Conservation (phyloP, 495 filamentous ascomycete genomes). For the Annulohypoxylon nitens region DNA sequence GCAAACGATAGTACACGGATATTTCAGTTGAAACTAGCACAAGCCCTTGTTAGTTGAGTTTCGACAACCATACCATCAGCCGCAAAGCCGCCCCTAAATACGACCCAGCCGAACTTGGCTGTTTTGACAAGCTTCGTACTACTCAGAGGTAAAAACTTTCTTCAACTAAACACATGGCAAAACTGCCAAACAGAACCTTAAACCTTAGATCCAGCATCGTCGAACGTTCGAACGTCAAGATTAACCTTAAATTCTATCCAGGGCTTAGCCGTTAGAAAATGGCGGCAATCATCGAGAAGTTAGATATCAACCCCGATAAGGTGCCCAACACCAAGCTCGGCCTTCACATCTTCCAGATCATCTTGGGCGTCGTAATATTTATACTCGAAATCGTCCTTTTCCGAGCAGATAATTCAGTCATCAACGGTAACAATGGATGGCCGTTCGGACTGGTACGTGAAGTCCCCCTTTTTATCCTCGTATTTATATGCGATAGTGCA, state of each 20-base stretch:
- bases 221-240: neutral
- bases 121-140: slow-evolving; percentile 43
- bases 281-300: slow-evolving; percentile 53
- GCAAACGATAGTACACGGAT: neutral
- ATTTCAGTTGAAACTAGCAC: slow-evolving; percentile 30
- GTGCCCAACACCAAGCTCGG: slow-evolving; percentile 69
- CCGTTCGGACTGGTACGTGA: slow-evolving; percentile 80
- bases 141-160: slow-evolving; percentile 31
- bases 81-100: slow-evolving; percentile 42
- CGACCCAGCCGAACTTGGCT: slow-evolving; percentile 44
- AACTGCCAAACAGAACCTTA: slow-evolving; percentile 9
- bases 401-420: slow-evolving; percentile 67
- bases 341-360: slow-evolving; percentile 71
- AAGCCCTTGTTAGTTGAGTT: slow-evolving; percentile 20
- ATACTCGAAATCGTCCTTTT: slow-evolving; percentile 81
- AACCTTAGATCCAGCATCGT: slow-evolving; percentile 12
- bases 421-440: slow-evolving; percentile 78
- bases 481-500: neutral
- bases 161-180: slow-evolving; percentile 14
- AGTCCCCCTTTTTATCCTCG: neutral
- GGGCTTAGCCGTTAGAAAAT: slow-evolving; percentile 28
- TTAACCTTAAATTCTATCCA: slow-evolving; percentile 28
- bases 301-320: slow-evolving; percentile 64
- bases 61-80: slow-evolving; percentile 39
- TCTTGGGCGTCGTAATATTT: slow-evolving; percentile 78